Evolutionary conservation across 352 stramenopile species (phyloP).

Genomic region (Chrysophaeum taylorii): DNA sequence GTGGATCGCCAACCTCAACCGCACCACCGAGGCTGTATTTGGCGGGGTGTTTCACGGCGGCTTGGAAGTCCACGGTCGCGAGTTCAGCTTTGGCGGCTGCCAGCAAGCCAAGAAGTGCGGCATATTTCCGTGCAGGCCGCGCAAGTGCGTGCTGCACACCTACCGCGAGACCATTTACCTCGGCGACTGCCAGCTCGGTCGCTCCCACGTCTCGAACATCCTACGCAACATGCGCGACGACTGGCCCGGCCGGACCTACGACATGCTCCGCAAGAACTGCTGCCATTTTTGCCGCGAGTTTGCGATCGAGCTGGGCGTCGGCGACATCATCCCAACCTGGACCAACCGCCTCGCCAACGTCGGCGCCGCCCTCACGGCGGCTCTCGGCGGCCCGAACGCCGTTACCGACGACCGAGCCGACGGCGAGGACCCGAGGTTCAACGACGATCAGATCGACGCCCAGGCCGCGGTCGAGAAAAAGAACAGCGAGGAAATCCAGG

Average conservation of each 20-base stretch:
- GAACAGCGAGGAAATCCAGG: too few species aligned
- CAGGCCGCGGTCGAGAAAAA: too few species aligned
- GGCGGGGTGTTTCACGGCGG: slow-evolving; percentile 23
- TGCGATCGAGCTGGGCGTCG: slow-evolving; percentile 19
- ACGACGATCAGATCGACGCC: too few species aligned
- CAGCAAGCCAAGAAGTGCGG: slow-evolving; percentile 1
- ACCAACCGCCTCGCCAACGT: slow-evolving; percentile 16
- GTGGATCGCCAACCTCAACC: slow-evolving; percentile 14
- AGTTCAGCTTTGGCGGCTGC: slow-evolving; percentile 24
- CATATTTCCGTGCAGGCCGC: slow-evolving; percentile 19
- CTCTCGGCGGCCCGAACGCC: too few species aligned
- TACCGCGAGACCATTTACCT: slow-evolving; percentile 24
- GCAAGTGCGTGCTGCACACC: slow-evolving; percentile 22
- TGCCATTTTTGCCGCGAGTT: slow-evolving; percentile 37
- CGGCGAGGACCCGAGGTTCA: too few species aligned
- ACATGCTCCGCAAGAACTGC: slow-evolving; percentile 52
- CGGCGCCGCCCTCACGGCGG: neutral
- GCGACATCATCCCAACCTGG: slow-evolving; percentile 20
- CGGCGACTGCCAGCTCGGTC: slow-evolving; percentile 17
- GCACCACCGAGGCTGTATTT: neutral
- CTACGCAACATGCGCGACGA: slow-evolving; percentile 41
- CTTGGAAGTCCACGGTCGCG: slow-evolving; percentile 22
- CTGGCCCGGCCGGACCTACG: slow-evolving; percentile 47
- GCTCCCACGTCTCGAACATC: slow-evolving; percentile 37
- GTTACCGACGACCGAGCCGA: too few species aligned